These are phyloP conservation scores for Saraca asoca DNA, from an alignment of 331 rosid genomes.

Conservation along the genomic window DNA sequence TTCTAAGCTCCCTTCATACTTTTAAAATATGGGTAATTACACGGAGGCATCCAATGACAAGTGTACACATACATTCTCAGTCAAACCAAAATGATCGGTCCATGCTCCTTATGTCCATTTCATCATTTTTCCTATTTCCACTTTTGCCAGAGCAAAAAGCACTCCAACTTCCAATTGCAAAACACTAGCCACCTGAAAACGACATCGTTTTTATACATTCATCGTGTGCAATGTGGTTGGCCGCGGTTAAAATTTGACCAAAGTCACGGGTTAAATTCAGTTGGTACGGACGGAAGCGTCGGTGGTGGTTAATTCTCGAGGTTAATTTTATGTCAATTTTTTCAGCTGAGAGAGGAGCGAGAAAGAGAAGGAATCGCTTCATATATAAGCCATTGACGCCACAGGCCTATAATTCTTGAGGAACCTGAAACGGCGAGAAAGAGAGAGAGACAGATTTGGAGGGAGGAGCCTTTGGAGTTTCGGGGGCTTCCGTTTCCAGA, in stretches of 20 bases:
- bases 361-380: conserved; percentile 43
- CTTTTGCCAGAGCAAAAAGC: too few relatives aligned
- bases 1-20: conserved; percentile 39
- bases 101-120: too few relatives aligned
- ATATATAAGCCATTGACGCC: conserved; percentile 63
- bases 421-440: conserved; percentile 4
- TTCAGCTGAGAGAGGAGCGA: neutral
- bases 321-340: conserved; percentile 32
- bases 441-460: conserved; percentile 31
- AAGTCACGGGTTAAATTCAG: conserved; percentile 9
- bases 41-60: conserved; percentile 18
- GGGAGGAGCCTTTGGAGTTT: conserved; percentile 47
- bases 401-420: conserved; percentile 33
- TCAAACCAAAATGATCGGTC: conserved; percentile 30
- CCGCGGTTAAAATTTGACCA: conserved; percentile 30
- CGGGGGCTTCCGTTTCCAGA: conserved; percentile 40
- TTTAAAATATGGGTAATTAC: too few relatives aligned
- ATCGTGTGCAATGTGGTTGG: conserved; percentile 1
- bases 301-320: conserved; percentile 72
- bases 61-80: conserved; percentile 20
- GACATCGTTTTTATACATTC: neutral
- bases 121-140: too few relatives aligned
- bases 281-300: conserved; percentile 41
- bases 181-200: neutral
- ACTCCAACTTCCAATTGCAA: too few relatives aligned